phyloP scores from a whole-genome alignment of 2,329 filamentous ascomycete genomes.

The Torrubiella hemipterigena region DNA sequence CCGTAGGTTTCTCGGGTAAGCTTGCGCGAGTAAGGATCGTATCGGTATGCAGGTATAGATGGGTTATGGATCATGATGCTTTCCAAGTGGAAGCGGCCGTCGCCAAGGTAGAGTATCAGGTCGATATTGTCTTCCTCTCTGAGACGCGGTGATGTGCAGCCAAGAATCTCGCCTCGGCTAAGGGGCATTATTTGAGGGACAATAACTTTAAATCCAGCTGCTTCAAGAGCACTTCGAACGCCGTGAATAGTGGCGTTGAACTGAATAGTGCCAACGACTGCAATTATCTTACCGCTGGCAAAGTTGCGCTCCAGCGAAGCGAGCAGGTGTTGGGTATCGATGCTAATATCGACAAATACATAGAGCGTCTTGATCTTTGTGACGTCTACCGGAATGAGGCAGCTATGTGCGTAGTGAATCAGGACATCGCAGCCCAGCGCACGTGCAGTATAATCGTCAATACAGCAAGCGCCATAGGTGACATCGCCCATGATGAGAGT shows the following conservation, averaged over 20 bases:
- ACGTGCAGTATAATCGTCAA: slow-evolving; percentile 93
- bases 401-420: slow-evolving; percentile 95
- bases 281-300: slow-evolving; percentile 70
- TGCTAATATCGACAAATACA: slow-evolving; percentile 95
- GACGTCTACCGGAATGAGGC: slow-evolving; percentile 88
- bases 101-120: slow-evolving; percentile 77
- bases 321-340: slow-evolving; percentile 79
- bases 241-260: slow-evolving; percentile 97
- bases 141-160: slow-evolving; percentile 83
- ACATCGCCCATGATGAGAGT: slow-evolving; percentile 99
- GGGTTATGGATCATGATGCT: slow-evolving; percentile 99
- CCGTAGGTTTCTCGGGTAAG: slow-evolving; percentile 87
- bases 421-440: slow-evolving; percentile 89
- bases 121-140: slow-evolving; percentile 50
- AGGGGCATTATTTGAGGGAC: slow-evolving; percentile 89
- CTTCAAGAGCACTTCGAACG: slow-evolving; percentile 63
- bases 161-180: slow-evolving; percentile 84
- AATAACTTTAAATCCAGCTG: slow-evolving; percentile 71
- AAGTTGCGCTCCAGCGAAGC: slow-evolving; percentile 86
- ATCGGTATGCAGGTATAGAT: slow-evolving; percentile 77
- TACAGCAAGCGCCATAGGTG: slow-evolving; percentile 96
- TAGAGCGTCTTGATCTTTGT: slow-evolving; percentile 96
- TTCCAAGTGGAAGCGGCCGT: slow-evolving; percentile 91
- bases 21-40: slow-evolving; percentile 89
- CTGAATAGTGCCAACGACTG: slow-evolving; percentile 92